These are phyloP conservation scores for Arthroderma uncinatum DNA, from an alignment of 2,329 filamentous ascomycete species.

Conservation along the genomic window DNA sequence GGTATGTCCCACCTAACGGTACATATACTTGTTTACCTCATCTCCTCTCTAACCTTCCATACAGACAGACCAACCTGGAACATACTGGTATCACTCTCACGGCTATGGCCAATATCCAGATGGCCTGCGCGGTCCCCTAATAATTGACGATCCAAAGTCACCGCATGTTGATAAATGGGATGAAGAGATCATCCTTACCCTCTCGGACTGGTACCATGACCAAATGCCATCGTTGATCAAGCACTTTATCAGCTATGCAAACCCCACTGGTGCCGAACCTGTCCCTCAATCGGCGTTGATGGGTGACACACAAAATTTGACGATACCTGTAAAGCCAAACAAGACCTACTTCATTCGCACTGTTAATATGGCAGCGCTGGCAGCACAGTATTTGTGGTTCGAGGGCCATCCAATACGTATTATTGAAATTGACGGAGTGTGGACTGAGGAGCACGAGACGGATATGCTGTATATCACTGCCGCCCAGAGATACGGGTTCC, in stretches of 20 bases:
- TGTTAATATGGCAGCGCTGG: constrained; percentile 57
- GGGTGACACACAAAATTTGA: constrained; percentile 56
- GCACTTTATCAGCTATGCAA: constrained; percentile 39
- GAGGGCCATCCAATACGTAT: constrained; percentile 18
- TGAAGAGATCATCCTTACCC: constrained; percentile 49
- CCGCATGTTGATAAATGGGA: constrained; percentile 48
- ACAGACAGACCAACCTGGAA: constrained; percentile 21
- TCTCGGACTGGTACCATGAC: constrained; percentile 60
- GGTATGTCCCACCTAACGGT: background rate
- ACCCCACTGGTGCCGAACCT: constrained; percentile 48
- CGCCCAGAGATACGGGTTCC: constrained; percentile 11
- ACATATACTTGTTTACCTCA: background rate
- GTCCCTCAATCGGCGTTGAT: constrained; percentile 57
- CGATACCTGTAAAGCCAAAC: constrained; percentile 48
- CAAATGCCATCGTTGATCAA: constrained; percentile 39
- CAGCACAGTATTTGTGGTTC: constrained; percentile 12
- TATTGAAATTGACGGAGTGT: constrained; percentile 19
- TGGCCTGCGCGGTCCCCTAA: constrained; percentile 23
- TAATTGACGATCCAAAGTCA: constrained; percentile 35
- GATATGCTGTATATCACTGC: constrained; percentile 12
- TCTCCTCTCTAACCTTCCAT: constrained; percentile 14
- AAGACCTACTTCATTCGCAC: constrained; percentile 61
- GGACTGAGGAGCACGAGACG: constrained; percentile 15
- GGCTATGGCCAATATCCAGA: constrained; percentile 21
- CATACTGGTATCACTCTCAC: constrained; percentile 26